Percentiles rank a stretch among this genome's conserved stretches.
Conservation (phyloP, 345 rosid genomes). For the Hibiscus mutabilis region DNA sequence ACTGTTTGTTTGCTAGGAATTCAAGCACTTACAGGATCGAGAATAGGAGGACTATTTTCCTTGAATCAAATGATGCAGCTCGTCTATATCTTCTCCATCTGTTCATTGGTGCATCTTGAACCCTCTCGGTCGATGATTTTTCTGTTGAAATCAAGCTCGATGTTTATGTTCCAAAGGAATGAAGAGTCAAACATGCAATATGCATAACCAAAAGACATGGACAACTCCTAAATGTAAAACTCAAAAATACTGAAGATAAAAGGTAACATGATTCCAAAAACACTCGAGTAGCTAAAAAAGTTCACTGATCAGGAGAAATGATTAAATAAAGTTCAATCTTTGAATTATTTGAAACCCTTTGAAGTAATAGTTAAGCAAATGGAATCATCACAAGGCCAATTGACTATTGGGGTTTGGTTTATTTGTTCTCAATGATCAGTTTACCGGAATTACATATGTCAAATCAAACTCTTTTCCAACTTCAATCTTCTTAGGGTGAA, state of each 20-base stretch:
- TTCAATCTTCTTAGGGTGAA: not conserved
- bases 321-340: not conserved
- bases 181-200: not conserved
- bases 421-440: not conserved
- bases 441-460: not conserved
- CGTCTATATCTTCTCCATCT: slow-evolving; percentile 88
- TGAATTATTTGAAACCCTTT: not conserved
- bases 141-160: slow-evolving; percentile 30
- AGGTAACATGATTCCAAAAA: not conserved
- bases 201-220: not conserved
- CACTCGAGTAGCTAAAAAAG: not conserved
- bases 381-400: not conserved
- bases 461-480: not conserved
- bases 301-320: not conserved
- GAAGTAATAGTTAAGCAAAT: not conserved
- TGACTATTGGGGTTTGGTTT: not conserved
- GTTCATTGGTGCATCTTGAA: slow-evolving; percentile 59
- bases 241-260: not conserved
- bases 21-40: slow-evolving; percentile 65
- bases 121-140: slow-evolving; percentile 43
- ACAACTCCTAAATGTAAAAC: not conserved
- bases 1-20: slow-evolving; percentile 4
- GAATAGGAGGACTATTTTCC: slow-evolving; percentile 74
- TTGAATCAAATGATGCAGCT: slow-evolving; percentile 72
- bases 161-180: not conserved